Evolutionary conservation across 2,329 filamentous ascomycete species (phyloP).

Genomic region (Botrytis squamosa): DNA sequence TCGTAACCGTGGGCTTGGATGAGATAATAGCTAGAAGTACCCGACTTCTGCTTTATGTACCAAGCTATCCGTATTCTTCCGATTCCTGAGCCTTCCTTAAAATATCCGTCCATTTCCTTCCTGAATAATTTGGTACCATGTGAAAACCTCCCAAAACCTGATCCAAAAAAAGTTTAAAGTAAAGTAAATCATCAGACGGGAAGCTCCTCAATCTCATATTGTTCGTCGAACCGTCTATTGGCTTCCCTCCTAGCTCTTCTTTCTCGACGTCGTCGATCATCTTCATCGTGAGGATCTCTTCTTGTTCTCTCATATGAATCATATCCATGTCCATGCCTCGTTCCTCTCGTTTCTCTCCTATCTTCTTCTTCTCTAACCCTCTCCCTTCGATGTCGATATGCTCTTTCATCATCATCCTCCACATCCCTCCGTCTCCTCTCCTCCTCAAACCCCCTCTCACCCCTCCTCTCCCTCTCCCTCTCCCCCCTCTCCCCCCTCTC

Average conservation of each 20-base stretch:
- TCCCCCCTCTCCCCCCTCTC: constrained; percentile 26
- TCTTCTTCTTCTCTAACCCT: not conserved
- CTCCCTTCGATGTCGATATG: not conserved
- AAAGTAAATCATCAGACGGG: not conserved
- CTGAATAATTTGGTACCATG: not conserved
- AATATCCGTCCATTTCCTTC: not conserved
- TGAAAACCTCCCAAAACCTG: not conserved
- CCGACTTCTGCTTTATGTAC: not conserved
- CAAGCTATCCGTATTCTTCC: not conserved
- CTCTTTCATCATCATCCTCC: not conserved
- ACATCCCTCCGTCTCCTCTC: constrained; percentile 46
- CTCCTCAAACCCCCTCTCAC: constrained; percentile 59
- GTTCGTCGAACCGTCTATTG: not conserved
- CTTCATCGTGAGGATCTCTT: not conserved
- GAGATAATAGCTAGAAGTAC: not conserved
- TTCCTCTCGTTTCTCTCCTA: not conserved
- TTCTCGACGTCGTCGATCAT: not conserved
- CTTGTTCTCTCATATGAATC: not conserved
- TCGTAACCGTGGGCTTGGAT: not conserved
- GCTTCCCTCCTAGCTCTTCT: not conserved
- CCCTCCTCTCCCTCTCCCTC: constrained; percentile 39
- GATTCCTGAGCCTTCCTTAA: not conserved
- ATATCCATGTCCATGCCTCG: not conserved
- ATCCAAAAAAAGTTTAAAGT: not conserved
- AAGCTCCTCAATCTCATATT: constrained; percentile 15